Base-by-base conservation (phyloP, 768 basidiomycete species). In the Termitomyces sp. region DNA sequence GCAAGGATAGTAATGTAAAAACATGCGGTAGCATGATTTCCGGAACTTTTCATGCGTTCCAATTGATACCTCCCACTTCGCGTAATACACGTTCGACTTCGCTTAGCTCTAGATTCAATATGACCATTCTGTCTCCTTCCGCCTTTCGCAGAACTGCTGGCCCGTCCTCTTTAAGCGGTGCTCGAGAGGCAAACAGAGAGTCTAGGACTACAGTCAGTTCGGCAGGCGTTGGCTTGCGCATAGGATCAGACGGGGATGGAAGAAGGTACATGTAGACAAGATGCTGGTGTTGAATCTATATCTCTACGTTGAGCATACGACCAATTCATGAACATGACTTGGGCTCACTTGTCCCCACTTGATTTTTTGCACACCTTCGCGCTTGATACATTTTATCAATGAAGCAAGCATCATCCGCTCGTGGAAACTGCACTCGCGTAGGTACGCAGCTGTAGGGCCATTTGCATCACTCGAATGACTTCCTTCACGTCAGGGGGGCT, bases 401-500 rank as follows among this genome's bases (percentile, higher is more conserved):
- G 94, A 84, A 16, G 88, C 88, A 17, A 98, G 78, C 86, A 97
- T 87, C 46, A 95, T 78, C 40, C 88, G 83, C 67, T 97, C 94
- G 65, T 96, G 92, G 59, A 93, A 79, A 70, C 89, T 89, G 63
- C 92, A 87, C 35, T 89, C 85, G 45, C 81, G 81, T 25, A 98
- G 71, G 66, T 87, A 97, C 14, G 86, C 85, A 4, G 91, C 89
- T 0, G 88, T 92, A 2, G 94, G 94, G 62, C 89, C 94, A 62
- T 91, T 92, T 95, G 93, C 87, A 96, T 89, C 40, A 81, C 82
- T 62, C 83, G 82, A 52, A 94, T 84, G 9, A 96, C 92, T 49
- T 84, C 81, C 63, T 79, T 82, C 62, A 96, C 85, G 55, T 96
- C 90, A 19, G 79, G 80, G 0, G 82, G 81, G 23, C 79, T n/a